Percentiles rank a stretch among this genome's conserved stretches.
Evolutionary conservation across 768 basidiomycete species (phyloP).

Genomic region (Brasilioporus rufonigricans): DNA sequence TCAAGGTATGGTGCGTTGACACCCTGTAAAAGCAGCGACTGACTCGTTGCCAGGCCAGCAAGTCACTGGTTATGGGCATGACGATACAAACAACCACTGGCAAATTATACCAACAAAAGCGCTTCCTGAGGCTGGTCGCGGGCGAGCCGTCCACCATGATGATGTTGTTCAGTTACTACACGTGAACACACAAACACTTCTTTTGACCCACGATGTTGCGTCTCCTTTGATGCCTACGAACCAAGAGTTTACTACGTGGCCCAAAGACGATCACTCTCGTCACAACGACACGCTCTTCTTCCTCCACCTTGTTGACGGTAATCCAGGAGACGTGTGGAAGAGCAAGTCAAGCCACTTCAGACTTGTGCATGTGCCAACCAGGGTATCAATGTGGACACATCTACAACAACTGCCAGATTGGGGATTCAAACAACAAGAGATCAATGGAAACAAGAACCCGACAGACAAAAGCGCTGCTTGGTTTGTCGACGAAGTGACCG

Average conservation of each 20-base stretch:
- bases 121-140: slow-evolving; percentile 89
- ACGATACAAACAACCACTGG: slow-evolving; percentile 96
- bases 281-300: slow-evolving; percentile 91
- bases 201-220: slow-evolving; percentile 96
- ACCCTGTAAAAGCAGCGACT: neutral
- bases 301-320: slow-evolving; percentile 67
- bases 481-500: slow-evolving; percentile 83
- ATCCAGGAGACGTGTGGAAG: slow-evolving; percentile 83
- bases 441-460: slow-evolving; percentile 95
- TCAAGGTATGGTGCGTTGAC: slow-evolving; percentile 53
- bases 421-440: slow-evolving; percentile 96
- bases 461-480: slow-evolving; percentile 81
- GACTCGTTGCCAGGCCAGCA: slow-evolving; percentile 67
- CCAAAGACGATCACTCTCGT: slow-evolving; percentile 71
- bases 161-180: slow-evolving; percentile 90
- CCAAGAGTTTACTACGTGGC: slow-evolving; percentile 95
- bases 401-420: slow-evolving; percentile 84
- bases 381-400: slow-evolving; percentile 94
- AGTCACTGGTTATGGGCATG: slow-evolving; percentile 92
- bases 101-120: slow-evolving; percentile 93
- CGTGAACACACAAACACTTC: slow-evolving; percentile 73
- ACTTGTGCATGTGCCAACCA: slow-evolving; percentile 84
- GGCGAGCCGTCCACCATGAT: slow-evolving; percentile 85
- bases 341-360: slow-evolving; percentile 93
- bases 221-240: slow-evolving; percentile 97